Conservation (phyloP, 305 asterid genomes). For the Fraxinus platypoda region DNA sequence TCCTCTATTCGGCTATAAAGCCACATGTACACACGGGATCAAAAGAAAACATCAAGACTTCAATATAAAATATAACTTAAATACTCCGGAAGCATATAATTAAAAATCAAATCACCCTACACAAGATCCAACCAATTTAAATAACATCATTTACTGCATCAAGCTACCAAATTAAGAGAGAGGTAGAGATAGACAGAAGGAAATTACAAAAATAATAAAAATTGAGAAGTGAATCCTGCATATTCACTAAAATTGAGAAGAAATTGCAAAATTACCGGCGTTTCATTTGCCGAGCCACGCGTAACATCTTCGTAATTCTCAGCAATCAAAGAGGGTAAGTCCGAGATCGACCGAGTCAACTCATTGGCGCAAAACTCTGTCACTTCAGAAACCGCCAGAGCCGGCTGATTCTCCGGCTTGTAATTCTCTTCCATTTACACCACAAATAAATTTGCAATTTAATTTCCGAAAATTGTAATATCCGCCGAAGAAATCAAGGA, state of each 20-base stretch:
- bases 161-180: neutral
- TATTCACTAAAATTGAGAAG: conserved; percentile 9
- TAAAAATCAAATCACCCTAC: neutral
- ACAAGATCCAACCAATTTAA: conserved; percentile 15
- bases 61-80: neutral
- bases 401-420: conserved; percentile 19
- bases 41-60: neutral
- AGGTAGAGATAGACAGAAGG: neutral
- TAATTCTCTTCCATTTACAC: conserved; percentile 32
- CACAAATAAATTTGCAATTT: conserved; percentile 20
- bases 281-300: conserved; percentile 22
- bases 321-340: conserved; percentile 41
- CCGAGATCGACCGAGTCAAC: conserved; percentile 46
- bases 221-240: neutral
- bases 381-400: conserved; percentile 6
- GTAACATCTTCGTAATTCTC: conserved; percentile 37
- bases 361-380: conserved; percentile 18
- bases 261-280: conserved; percentile 30
- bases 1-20: neutral
- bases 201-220: neutral
- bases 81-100: neutral
- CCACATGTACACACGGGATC: conserved; percentile 4
- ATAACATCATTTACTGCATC: neutral
- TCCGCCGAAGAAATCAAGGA: conserved; percentile 1
- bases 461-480: conserved; percentile 1